These are phyloP conservation scores for Xerophyta viscosa DNA, from an alignment of 106 monocot species.

Conservation along the genomic window DNA sequence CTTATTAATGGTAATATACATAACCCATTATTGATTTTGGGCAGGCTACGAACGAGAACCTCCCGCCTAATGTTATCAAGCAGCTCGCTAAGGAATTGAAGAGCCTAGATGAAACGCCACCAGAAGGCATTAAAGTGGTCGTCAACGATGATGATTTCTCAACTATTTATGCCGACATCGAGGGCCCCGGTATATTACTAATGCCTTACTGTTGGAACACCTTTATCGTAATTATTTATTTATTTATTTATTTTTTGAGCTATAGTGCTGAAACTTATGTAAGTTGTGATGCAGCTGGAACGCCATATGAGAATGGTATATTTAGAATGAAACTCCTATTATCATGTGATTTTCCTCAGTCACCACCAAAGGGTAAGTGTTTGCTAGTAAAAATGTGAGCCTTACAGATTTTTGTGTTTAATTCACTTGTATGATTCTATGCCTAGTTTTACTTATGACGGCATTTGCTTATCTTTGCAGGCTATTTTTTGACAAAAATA, in stretches of 20 bases:
- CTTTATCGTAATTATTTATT: no score
- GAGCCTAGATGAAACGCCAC: slow-evolving; percentile 85
- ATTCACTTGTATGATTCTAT: no score
- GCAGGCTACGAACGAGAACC: slow-evolving; percentile 86
- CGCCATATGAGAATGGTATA: slow-evolving; percentile 92
- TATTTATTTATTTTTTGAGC: no score
- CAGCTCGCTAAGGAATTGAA: slow-evolving; percentile 91
- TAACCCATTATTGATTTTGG: no score
- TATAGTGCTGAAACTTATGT: no score
- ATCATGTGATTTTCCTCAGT: slow-evolving; percentile 84
- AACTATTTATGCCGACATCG: slow-evolving; percentile 90
- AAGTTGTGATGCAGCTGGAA: slow-evolving; percentile 92
- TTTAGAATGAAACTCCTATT: slow-evolving; percentile 91
- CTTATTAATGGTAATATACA: no score
- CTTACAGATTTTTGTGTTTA: not conserved
- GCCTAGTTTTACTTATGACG: no score
- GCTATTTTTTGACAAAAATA: slow-evolving; percentile 91
- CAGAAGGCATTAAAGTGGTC: slow-evolving; percentile 88
- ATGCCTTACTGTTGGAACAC: no score
- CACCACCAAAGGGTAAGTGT: slow-evolving; percentile 78
- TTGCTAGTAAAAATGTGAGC: not conserved
- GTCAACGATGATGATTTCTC: slow-evolving; percentile 94
- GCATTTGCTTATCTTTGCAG: no score
- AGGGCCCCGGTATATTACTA: slow-evolving; percentile 97
- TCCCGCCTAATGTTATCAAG: slow-evolving; percentile 91